phyloP scores from a whole-genome alignment of 2,329 filamentous ascomycete species.

The Nigrospora sphaerica region DNA sequence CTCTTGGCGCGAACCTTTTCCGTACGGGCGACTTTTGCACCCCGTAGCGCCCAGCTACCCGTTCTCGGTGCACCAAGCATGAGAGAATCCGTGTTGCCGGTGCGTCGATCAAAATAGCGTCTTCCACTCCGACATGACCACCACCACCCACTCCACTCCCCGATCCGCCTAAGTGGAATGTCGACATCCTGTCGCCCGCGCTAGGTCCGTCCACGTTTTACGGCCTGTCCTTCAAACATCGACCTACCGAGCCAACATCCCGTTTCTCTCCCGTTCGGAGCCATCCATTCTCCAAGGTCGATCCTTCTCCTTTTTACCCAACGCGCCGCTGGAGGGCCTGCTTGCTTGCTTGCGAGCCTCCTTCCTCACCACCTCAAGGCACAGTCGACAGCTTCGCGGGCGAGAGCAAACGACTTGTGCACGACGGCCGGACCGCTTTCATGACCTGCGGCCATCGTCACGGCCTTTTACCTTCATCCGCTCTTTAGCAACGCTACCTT shows the following conservation, averaged over 20 bases:
- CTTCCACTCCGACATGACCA: neutral
- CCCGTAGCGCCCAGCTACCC: too few relatives aligned
- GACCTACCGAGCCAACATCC: too few relatives aligned
- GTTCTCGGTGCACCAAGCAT: too few relatives aligned
- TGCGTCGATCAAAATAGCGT: conserved; percentile 3
- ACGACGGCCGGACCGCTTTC: conserved; percentile 30
- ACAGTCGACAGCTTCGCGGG: conserved; percentile 41
- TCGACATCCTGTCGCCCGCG: neutral
- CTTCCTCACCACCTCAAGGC: conserved; percentile 16
- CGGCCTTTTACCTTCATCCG: too few relatives aligned
- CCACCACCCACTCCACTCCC: neutral
- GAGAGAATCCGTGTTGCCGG: neutral
- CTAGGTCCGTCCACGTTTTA: too few relatives aligned
- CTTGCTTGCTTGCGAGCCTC: conserved; percentile 5
- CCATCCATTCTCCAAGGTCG: neutral
- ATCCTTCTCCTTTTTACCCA: conserved; percentile 2
- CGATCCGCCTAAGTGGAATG: neutral
- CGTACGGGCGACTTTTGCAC: too few relatives aligned
- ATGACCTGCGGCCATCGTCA: conserved; percentile 4
- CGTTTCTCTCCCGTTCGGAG: conserved; percentile 12
- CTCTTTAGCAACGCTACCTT: too few relatives aligned
- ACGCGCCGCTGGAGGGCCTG: conserved; percentile 1
- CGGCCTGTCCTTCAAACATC: too few relatives aligned
- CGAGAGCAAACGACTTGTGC: conserved; percentile 38
- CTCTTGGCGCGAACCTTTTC: too few relatives aligned